Percentiles rank a stretch among this genome's conserved stretches.
Evolutionary conservation across 2,329 filamentous ascomycete species (phyloP).

Genomic region (Pseudonectria buxi): DNA sequence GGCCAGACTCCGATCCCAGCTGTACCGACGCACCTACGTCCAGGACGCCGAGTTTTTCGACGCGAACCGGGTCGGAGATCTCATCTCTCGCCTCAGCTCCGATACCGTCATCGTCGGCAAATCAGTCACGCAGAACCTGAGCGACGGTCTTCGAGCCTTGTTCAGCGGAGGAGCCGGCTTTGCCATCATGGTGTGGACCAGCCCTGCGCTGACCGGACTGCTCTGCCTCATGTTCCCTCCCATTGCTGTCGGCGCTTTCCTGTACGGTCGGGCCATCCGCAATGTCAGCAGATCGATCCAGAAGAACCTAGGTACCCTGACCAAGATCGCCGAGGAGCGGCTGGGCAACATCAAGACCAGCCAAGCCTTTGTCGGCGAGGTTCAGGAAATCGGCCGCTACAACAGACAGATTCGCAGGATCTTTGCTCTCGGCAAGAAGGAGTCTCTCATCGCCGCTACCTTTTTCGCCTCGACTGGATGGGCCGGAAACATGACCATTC

Average conservation of each 20-base stretch:
- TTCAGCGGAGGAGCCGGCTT: slow-evolving; percentile 90
- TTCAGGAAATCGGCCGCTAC: slow-evolving; percentile 84
- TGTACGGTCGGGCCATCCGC: slow-evolving; percentile 84
- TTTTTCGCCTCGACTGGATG: slow-evolving; percentile 87
- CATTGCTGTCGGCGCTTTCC: slow-evolving; percentile 80
- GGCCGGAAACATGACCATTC: slow-evolving; percentile 92
- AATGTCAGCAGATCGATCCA: slow-evolving; percentile 90
- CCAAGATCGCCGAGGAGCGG: slow-evolving; percentile 97
- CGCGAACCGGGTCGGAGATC: slow-evolving; percentile 89
- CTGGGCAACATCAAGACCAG: slow-evolving; percentile 94
- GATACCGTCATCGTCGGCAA: slow-evolving; percentile 98
- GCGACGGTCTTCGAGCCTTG: slow-evolving; percentile 83
- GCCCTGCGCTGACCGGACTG: slow-evolving; percentile 80
- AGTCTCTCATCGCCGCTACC: slow-evolving; percentile 81
- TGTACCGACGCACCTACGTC: slow-evolving; percentile 88
- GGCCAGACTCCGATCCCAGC: slow-evolving; percentile 75
- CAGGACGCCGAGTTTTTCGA: slow-evolving; percentile 99
- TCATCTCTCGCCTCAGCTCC: slow-evolving; percentile 90
- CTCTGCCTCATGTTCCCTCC: slow-evolving; percentile 84
- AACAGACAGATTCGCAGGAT: slow-evolving; percentile 89
- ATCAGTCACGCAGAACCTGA: slow-evolving; percentile 95
- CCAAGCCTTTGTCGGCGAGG: slow-evolving; percentile 91
- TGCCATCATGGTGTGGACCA: slow-evolving; percentile 91
- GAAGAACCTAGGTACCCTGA: slow-evolving; percentile 84
- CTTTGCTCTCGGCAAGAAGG: slow-evolving; percentile 78